These are phyloP conservation scores for Triadica sebifera DNA, from an alignment of 345 rosid species.

Conservation along the genomic window DNA sequence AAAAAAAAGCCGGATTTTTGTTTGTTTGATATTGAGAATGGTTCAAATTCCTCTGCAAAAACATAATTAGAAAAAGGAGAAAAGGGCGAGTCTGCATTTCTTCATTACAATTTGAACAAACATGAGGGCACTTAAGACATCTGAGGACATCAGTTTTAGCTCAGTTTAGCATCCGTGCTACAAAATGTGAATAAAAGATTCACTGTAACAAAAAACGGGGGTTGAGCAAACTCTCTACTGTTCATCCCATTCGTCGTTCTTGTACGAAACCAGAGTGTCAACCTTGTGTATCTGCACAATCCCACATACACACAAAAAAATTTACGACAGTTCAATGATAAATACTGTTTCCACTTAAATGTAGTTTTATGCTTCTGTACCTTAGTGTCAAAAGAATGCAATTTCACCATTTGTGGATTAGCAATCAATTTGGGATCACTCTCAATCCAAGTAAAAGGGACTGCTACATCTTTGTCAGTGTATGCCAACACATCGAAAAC, in stretches of 20 bases:
- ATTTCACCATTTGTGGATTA: slow-evolving; percentile 97
- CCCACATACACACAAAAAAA: background rate
- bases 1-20: too few species aligned
- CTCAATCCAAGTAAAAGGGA: slow-evolving; percentile 93
- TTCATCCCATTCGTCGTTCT: slow-evolving; percentile 96
- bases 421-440: slow-evolving; percentile 93
- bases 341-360: background rate
- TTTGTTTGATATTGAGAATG: background rate
- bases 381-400: slow-evolving; percentile 95
- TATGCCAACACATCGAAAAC: slow-evolving; percentile 96
- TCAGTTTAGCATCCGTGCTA: background rate
- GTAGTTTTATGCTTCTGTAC: slow-evolving; percentile 24
- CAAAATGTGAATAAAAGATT: slow-evolving; percentile 58
- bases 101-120: background rate
- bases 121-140: background rate
- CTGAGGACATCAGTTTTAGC: background rate
- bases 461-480: slow-evolving; percentile 83
- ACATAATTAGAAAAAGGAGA: background rate
- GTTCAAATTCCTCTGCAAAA: background rate
- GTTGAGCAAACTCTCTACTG: slow-evolving; percentile 25
- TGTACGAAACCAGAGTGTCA: slow-evolving; percentile 91
- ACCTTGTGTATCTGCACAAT: slow-evolving; percentile 87
- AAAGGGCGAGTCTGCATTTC: background rate
- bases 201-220: slow-evolving; percentile 24
- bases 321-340: background rate